Base-by-base conservation (phyloP, 441 rosid species). In the Aleurites moluccanus region DNA sequence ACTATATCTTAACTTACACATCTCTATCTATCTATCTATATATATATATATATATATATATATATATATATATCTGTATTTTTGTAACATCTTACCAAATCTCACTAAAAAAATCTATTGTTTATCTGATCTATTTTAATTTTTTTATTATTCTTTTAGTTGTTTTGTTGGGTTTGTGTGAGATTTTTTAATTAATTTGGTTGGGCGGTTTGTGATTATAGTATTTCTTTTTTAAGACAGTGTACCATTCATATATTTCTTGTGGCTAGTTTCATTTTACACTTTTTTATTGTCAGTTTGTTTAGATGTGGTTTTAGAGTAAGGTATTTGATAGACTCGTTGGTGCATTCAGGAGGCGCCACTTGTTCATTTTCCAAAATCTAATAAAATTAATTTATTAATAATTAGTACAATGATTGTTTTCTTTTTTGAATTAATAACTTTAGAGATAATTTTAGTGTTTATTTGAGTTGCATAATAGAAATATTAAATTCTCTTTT, bases 1-100 rank as follows among this genome's bases (percentile, higher is more conserved):
- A 86, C 85, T 81, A 79, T 77, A 18, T 61, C 73, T 67, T 65
- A 91, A 85, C 91, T 72, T 69, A 69, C 76, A 38, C 40, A 64
- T 13, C 3, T 45, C 53, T 66, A 77, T 44, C 30, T 40, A n/a
- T n/a, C n/a, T n/a, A n/a, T n/a, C n/a, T n/a, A n/a, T n/a, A n/a
- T n/a, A n/a, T n/a, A n/a, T n/a, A n/a, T n/a, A n/a, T n/a, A n/a
- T n/a, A n/a, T n/a, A n/a, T n/a, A n/a, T n/a, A n/a, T n/a, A n/a
- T n/a, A n/a, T n/a, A n/a, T n/a, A 52, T 57, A 64, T 55, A 52
- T 0, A 55, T 6, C n/a, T n/a, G 10, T n/a, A 21, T 8, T 20
- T 55, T 68, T 63, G 60, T 74, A 68, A 42, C 86, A 79, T 74
- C 76, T 75, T 76, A 72, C 86, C 85, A 64, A 75, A 80, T 77